Evolutionary conservation across 257 asterid genomes (phyloP).

Genomic region (Penstemon eatonii): DNA sequence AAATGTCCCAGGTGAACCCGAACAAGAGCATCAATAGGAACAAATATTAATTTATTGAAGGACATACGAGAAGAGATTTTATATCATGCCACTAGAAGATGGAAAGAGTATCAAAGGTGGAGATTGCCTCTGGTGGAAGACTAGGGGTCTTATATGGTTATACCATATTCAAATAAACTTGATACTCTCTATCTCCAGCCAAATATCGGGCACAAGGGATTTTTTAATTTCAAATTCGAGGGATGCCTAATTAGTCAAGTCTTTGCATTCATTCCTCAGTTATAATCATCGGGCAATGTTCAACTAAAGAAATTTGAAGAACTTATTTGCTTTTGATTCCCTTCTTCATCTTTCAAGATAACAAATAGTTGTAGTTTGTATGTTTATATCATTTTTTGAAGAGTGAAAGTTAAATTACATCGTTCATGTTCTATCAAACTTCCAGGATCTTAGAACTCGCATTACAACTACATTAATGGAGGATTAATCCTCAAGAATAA

Average conservation of each 20-base stretch:
- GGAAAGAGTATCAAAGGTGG: background rate
- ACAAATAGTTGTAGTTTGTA: background rate
- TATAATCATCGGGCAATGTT: background rate
- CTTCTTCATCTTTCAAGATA: background rate
- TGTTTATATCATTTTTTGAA: too few relatives aligned
- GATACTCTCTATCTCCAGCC: background rate
- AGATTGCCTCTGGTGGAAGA: background rate
- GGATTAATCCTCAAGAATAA: background rate
- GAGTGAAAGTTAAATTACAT: background rate
- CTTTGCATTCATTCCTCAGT: background rate
- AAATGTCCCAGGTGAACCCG: background rate
- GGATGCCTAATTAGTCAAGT: background rate
- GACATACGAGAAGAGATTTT: background rate
- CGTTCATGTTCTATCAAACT: background rate
- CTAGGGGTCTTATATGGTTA: background rate
- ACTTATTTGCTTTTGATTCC: background rate
- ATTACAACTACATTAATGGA: too few relatives aligned
- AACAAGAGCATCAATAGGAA: conserved; percentile 8
- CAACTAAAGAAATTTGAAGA: background rate
- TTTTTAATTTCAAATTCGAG: background rate
- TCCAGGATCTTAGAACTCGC: background rate
- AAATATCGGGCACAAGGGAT: background rate
- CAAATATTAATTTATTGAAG: background rate
- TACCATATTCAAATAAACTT: background rate
- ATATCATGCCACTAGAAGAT: background rate